Evolutionary conservation across 345 rosid species (phyloP).

Genomic region (Populus deltoides): DNA sequence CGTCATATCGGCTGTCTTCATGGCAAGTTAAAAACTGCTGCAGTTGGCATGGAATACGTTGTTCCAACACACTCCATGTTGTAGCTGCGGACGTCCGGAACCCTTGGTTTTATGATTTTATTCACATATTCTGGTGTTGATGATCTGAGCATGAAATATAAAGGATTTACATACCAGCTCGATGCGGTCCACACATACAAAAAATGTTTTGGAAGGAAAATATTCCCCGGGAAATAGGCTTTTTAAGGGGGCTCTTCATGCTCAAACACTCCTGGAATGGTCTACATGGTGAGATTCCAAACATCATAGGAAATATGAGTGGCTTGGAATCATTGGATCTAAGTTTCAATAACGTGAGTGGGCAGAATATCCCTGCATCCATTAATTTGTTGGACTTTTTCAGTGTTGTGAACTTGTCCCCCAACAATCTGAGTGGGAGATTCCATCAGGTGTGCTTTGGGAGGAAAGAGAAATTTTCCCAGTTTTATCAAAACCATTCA

Average conservation of each 20-base stretch:
- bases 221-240: conserved; percentile 12
- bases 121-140: too few species aligned
- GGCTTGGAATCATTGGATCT: conserved; percentile 1
- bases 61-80: too few species aligned
- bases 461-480: too few species aligned
- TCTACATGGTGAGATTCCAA: conserved; percentile 7
- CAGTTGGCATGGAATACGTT: too few species aligned
- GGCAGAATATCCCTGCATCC: conserved; percentile 5
- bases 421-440: conserved; percentile 18
- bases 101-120: too few species aligned
- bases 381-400: conserved; percentile 15
- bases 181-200: too few species aligned
- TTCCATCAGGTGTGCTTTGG: conserved; percentile 20
- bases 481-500: too few species aligned
- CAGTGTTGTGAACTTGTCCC: conserved; percentile 5
- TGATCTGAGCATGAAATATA: too few species aligned
- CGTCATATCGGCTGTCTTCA: too few species aligned
- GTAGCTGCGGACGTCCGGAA: too few species aligned
- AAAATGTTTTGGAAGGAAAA: conserved; percentile 1
- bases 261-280: conserved; percentile 15
- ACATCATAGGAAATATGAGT: conserved; percentile 11
- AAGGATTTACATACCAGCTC: too few species aligned
- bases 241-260: conserved; percentile 8
- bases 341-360: conserved; percentile 17
- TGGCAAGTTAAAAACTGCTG: too few species aligned